Evolutionary conservation across 306 rosid genomes (phyloP).

Genomic region (Cucurbita maxima): DNA sequence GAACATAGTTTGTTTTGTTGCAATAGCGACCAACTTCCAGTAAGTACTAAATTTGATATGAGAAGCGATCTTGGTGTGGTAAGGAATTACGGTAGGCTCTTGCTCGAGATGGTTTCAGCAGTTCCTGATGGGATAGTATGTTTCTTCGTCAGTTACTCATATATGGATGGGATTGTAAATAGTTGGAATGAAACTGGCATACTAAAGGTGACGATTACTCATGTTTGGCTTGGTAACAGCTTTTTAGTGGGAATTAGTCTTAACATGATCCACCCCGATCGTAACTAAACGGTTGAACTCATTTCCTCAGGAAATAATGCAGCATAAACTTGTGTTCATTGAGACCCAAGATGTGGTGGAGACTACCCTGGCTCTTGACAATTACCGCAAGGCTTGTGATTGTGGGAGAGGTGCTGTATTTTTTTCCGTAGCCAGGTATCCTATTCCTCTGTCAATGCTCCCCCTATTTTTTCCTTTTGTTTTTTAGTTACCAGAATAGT

Average conservation of each 20-base stretch:
- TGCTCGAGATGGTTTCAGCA: constrained; percentile 92
- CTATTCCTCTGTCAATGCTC: background rate
- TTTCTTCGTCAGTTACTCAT: constrained; percentile 87
- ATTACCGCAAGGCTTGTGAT: constrained; percentile 92
- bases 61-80: constrained; percentile 93
- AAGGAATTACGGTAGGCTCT: constrained; percentile 84
- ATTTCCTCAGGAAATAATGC: constrained; percentile 78
- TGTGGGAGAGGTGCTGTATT: constrained; percentile 98
- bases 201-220: constrained; percentile 40
- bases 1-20: constrained; percentile 11
- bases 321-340: constrained; percentile 84
- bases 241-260: background rate
- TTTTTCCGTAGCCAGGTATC: constrained; percentile 86
- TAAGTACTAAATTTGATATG: constrained; percentile 94
- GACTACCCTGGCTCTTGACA: constrained; percentile 91
- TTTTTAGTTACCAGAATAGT: background rate
- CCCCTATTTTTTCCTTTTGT: background rate
- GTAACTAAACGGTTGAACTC: background rate
- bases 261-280: background rate
- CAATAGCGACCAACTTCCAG: constrained; percentile 94
- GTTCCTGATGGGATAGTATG: constrained; percentile 94
- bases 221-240: constrained; percentile 3
- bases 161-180: constrained; percentile 88
- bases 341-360: constrained; percentile 96
- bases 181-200: constrained; percentile 93